Evolutionary conservation across 2,329 filamentous ascomycete genomes (phyloP).

Genomic region (Neocucurbitaria cava): DNA sequence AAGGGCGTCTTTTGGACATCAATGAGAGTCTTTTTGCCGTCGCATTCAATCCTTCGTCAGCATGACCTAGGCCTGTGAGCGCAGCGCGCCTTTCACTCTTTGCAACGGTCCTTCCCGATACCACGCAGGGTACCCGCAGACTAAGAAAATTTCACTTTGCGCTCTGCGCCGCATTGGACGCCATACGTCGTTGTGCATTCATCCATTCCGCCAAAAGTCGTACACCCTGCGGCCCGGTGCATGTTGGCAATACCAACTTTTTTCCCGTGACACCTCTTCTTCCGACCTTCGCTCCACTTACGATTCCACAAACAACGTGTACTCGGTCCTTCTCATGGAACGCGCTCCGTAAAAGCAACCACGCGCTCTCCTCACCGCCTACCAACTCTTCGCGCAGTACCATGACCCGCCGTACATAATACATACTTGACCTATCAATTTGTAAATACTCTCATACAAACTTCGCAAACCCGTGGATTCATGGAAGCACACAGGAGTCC

Average conservation of each 20-base stretch:
- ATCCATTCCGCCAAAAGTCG: slow-evolving; percentile 21
- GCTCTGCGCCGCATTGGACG: slow-evolving; percentile 28
- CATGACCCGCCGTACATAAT: slow-evolving; percentile 31
- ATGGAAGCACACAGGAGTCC: slow-evolving; percentile 44
- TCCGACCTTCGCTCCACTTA: slow-evolving; percentile 16
- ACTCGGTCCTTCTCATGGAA: slow-evolving; percentile 21
- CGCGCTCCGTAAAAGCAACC: slow-evolving; percentile 26
- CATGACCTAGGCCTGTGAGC: slow-evolving; percentile 17
- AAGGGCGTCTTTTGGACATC: background rate
- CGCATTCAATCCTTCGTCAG: slow-evolving; percentile 17
- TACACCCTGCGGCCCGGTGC: slow-evolving; percentile 28
- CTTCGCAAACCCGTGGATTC: slow-evolving; percentile 7
- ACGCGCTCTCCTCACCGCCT: slow-evolving; percentile 39
- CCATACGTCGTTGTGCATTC: slow-evolving; percentile 33
- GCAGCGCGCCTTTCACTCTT: slow-evolving; percentile 25
- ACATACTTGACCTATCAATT: slow-evolving; percentile 6
- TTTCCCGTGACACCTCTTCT: slow-evolving; percentile 28
- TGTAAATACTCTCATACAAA: slow-evolving; percentile 9
- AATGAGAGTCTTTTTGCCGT: slow-evolving; percentile 24
- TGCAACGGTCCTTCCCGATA: slow-evolving; percentile 17
- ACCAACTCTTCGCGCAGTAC: slow-evolving; percentile 29
- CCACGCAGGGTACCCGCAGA: slow-evolving; percentile 29
- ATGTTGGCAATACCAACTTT: slow-evolving; percentile 21
- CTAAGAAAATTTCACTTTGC: slow-evolving; percentile 36
- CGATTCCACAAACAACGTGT: slow-evolving; percentile 11